Percentiles rank a stretch among this genome's conserved stretches.
phyloP scores from a whole-genome alignment of 2,329 filamentous ascomycete genomes.

The Trichophyton mentagrophytes region DNA sequence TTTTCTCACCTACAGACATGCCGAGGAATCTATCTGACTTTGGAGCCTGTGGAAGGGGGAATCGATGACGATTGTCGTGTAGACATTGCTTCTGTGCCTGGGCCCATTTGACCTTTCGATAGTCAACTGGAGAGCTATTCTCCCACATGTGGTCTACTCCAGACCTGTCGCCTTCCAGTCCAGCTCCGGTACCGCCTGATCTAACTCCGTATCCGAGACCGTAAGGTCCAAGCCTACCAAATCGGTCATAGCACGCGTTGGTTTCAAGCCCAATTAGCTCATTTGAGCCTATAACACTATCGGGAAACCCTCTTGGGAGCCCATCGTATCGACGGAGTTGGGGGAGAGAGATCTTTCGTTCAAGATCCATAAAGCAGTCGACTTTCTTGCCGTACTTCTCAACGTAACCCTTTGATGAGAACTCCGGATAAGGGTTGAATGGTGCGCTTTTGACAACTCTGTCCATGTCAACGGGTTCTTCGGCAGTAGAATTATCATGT shows the following conservation, averaged over 20 bases:
- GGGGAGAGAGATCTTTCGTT: constrained; percentile 54
- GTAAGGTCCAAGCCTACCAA: constrained; percentile 77
- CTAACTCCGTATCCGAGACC: constrained; percentile 72
- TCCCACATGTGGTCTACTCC: constrained; percentile 72
- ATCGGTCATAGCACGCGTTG: constrained; percentile 86
- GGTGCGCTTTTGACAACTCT: constrained; percentile 22
- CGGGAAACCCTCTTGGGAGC: constrained; percentile 70
- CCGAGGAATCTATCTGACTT: constrained; percentile 22
- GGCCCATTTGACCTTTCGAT: constrained; percentile 62
- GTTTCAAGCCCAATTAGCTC: constrained; percentile 64
- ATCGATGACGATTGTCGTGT: constrained; percentile 56
- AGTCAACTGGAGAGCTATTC: constrained; percentile 60
- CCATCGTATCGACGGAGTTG: constrained; percentile 61
- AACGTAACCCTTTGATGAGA: constrained; percentile 45
- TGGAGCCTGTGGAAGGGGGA: constrained; percentile 35
- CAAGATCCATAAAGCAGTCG: constrained; percentile 66
- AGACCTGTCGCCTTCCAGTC: constrained; percentile 69
- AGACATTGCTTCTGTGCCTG: constrained; percentile 64
- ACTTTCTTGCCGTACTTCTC: constrained; percentile 47
- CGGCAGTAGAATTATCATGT: constrained; percentile 4
- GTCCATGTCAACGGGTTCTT: background rate
- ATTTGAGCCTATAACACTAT: constrained; percentile 77
- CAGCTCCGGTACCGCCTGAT: constrained; percentile 71
- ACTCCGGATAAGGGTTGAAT: constrained; percentile 59
- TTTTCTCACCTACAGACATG: constrained; percentile 12